Conservation (phyloP, 352 stramenopile genomes). For the Globisporangium recalcitrans region DNA sequence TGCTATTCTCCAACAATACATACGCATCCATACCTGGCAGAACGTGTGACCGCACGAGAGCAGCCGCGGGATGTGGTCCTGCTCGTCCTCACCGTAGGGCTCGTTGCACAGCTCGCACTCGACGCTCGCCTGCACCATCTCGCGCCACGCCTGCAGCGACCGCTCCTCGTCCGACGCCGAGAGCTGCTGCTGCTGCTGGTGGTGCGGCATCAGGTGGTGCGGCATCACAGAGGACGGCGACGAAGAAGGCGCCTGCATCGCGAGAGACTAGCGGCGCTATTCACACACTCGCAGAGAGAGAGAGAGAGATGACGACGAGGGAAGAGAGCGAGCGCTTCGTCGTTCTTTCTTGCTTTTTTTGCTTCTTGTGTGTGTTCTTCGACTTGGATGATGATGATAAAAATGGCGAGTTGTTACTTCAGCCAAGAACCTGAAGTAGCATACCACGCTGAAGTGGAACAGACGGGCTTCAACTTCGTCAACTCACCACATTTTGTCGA, state of each 20-base stretch:
- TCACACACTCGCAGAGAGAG: neutral
- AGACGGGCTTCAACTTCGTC: too few species aligned
- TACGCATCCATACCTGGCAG: slow-evolving; percentile 48
- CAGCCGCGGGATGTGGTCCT: slow-evolving; percentile 64
- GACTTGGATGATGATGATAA: neutral
- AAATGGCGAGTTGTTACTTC: neutral
- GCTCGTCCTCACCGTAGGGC: slow-evolving; percentile 60
- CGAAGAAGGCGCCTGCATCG: slow-evolving; percentile 3
- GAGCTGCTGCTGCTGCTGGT: slow-evolving; percentile 11
- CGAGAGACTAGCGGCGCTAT: neutral
- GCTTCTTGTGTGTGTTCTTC: neutral
- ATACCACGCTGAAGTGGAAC: too few species aligned
- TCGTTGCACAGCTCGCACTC: slow-evolving; percentile 87
- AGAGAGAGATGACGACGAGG: neutral
- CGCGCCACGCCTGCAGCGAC: slow-evolving; percentile 50
- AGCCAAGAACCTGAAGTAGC: neutral
- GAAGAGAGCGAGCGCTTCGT: neutral
- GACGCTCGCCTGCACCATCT: slow-evolving; percentile 72
- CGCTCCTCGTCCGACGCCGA: slow-evolving; percentile 44
- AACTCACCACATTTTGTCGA: too few species aligned
- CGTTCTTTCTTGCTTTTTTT: neutral
- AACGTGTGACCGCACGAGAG: slow-evolving; percentile 79
- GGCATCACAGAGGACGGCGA: slow-evolving; percentile 1
- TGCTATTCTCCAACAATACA: neutral
- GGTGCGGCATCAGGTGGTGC: slow-evolving; percentile 6